Evolutionary conservation across 805 yeast species (phyloP).

Genomic region (Yamadazyma phyllophila): DNA sequence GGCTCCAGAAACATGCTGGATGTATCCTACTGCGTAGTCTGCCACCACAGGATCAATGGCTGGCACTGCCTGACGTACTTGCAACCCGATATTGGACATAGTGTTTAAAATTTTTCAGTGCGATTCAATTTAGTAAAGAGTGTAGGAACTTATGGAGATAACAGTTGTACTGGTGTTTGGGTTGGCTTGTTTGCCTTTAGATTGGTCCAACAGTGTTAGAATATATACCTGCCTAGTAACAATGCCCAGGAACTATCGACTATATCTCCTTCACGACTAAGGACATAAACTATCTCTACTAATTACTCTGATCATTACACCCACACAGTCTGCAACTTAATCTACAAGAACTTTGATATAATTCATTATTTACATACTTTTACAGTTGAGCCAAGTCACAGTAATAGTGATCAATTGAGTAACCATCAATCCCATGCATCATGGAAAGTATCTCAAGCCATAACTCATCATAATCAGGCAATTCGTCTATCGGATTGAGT

Average conservation of each 20-base stretch:
- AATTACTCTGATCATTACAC: too few relatives aligned
- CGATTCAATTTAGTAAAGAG: too few relatives aligned
- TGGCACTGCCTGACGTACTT: constrained; percentile 84
- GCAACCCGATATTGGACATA: constrained; percentile 46
- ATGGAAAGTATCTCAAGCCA: background rate
- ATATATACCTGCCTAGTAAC: too few relatives aligned
- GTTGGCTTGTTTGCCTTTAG: too few relatives aligned
- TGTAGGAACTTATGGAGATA: too few relatives aligned
- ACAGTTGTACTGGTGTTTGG: too few relatives aligned
- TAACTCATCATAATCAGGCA: background rate
- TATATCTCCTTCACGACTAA: too few relatives aligned
- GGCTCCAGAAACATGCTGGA: constrained; percentile 72
- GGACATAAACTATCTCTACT: too few relatives aligned
- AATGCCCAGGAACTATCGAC: too few relatives aligned
- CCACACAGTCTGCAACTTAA: too few relatives aligned
- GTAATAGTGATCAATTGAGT: background rate
- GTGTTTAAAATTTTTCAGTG: constrained; percentile 5
- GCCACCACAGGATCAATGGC: constrained; percentile 81
- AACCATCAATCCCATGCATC: background rate
- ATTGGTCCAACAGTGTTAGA: too few relatives aligned
- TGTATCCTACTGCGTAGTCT: constrained; percentile 90
- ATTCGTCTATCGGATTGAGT: background rate
- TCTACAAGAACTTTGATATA: too few relatives aligned
- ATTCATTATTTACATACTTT: background rate
- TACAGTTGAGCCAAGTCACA: background rate